Percentiles rank a stretch among this genome's conserved stretches.
Conservation (phyloP, 305 asterid species). For the Solanum aculeatissimum region DNA sequence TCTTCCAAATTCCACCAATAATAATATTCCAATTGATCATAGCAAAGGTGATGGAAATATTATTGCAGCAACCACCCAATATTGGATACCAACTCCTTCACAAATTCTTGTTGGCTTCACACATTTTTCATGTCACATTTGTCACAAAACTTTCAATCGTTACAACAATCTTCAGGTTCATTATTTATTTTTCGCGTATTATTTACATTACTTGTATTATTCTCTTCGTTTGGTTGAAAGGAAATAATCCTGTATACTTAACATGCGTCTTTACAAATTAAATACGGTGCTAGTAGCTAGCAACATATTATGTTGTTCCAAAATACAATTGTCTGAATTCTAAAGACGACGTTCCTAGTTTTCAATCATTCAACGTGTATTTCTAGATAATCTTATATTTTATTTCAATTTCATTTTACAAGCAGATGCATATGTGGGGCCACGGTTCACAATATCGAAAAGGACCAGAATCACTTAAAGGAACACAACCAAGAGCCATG, state of each 20-base stretch:
- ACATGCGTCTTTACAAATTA: not conserved
- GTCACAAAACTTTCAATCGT: slow-evolving; percentile 82
- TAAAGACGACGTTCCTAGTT: not conserved
- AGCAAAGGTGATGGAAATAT: not conserved
- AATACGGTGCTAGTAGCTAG: not conserved
- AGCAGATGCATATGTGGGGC: slow-evolving; percentile 97
- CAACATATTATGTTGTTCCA: not conserved
- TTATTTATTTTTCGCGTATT: not conserved
- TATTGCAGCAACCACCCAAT: slow-evolving; percentile 18
- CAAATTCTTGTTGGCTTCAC: slow-evolving; percentile 96
- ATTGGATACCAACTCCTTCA: slow-evolving; percentile 96
- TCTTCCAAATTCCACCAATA: slow-evolving; percentile 29
- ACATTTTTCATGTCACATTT: slow-evolving; percentile 83
- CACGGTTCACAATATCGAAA: slow-evolving; percentile 69
- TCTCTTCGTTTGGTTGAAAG: not conserved
- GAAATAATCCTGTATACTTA: not conserved
- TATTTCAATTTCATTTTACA: not conserved
- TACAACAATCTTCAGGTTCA: slow-evolving; percentile 94
- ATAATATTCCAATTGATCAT: not conserved
- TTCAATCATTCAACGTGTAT: not conserved
- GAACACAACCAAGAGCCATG: slow-evolving; percentile 89
- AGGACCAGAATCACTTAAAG: slow-evolving; percentile 57
- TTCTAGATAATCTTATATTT: not conserved
- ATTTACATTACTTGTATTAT: not conserved
- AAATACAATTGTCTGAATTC: not conserved